These are phyloP conservation scores for Colletotrichum tabaci DNA, from an alignment of 2,329 filamentous ascomycete genomes.

Conservation along the genomic window DNA sequence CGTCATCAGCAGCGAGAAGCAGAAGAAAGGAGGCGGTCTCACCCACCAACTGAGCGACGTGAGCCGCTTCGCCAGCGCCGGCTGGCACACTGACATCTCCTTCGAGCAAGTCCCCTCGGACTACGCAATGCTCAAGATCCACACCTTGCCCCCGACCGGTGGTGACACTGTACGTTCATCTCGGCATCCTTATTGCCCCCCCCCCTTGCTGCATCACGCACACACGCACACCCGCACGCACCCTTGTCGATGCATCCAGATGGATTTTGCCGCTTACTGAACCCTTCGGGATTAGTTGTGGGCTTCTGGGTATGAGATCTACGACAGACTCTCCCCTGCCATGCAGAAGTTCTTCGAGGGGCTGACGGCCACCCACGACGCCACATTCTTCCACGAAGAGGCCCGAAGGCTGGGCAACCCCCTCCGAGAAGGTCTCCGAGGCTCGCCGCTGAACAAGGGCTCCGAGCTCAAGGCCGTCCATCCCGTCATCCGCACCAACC, in stretches of 20 bases:
- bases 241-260: conserved; percentile 9
- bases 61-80: conserved; percentile 60
- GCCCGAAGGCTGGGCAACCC: conserved; percentile 63
- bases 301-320: conserved; percentile 67
- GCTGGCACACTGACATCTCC: conserved; percentile 55
- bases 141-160: conserved; percentile 59
- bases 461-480: conserved; percentile 64
- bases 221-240: too few species aligned
- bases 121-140: conserved; percentile 63
- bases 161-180: conserved; percentile 53
- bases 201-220: background rate
- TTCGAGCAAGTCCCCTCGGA: conserved; percentile 63
- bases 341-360: conserved; percentile 63
- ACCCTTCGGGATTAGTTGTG: conserved; percentile 57
- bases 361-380: conserved; percentile 65
- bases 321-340: conserved; percentile 66
- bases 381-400: conserved; percentile 65
- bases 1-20: conserved; percentile 69
- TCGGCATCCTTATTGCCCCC: background rate
- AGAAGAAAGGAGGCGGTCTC: conserved; percentile 67
- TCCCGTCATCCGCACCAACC: conserved; percentile 72
- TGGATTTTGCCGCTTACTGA: conserved; percentile 7
- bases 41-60: conserved; percentile 67
- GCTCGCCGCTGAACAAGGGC: conserved; percentile 72
- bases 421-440: conserved; percentile 60